Evolutionary conservation across 1,284 basidiomycete species (phyloP).

Genomic region (Naganishia sp.): DNA sequence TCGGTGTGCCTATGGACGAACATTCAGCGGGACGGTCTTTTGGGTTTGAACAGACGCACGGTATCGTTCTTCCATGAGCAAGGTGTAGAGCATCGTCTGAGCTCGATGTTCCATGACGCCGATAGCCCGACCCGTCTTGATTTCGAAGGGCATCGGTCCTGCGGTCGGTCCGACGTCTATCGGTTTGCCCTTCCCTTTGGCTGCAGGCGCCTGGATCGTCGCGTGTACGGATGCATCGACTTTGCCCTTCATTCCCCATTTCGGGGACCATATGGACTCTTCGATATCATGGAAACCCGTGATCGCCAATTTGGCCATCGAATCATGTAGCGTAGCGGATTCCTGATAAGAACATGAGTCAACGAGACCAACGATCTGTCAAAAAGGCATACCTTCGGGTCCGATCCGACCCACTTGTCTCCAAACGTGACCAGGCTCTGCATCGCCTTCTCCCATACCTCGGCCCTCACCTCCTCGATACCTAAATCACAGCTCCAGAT

Average conservation of each 20-base stretch:
- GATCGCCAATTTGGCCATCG: conserved; percentile 66
- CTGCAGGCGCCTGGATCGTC: conserved; percentile 54
- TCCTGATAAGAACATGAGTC: conserved; percentile 53
- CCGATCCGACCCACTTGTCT: conserved; percentile 45
- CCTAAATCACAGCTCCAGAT: conserved; percentile 51
- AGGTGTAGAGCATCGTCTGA: conserved; percentile 95
- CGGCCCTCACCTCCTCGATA: conserved; percentile 48
- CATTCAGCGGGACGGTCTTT: conserved; percentile 43
- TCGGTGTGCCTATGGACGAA: conserved; percentile 22
- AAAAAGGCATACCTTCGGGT: conserved; percentile 38
- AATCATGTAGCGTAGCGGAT: conserved; percentile 62
- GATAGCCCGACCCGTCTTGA: conserved; percentile 84
- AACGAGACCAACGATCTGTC: conserved; percentile 16
- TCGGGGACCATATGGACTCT: conserved; percentile 96
- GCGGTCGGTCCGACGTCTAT: conserved; percentile 39
- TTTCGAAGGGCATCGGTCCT: conserved; percentile 77
- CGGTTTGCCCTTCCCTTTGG: conserved; percentile 41
- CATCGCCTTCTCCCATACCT: conserved; percentile 46
- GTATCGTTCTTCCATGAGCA: conserved; percentile 88
- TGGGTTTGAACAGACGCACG: conserved; percentile 52
- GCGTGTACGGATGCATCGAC: conserved; percentile 85
- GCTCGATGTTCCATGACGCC: conserved; percentile 89
- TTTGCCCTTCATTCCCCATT: conserved; percentile 93
- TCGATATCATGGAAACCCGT: conserved; percentile 79
- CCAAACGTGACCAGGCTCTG: conserved; percentile 49